Conservation (phyloP, 2,329 filamentous ascomycete genomes). For the Fusarium equiseti region DNA sequence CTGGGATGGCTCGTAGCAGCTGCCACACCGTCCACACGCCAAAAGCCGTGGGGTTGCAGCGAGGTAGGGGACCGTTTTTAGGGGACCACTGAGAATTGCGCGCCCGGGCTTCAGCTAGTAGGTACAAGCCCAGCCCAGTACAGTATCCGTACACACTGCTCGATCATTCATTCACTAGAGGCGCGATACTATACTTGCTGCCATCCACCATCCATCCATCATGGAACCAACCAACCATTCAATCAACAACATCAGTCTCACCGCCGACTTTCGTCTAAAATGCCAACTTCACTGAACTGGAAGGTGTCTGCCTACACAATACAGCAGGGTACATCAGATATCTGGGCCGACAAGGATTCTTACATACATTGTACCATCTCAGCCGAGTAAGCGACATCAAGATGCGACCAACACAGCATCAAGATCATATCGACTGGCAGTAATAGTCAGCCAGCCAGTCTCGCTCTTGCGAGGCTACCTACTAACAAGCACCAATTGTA, state of each 20-base stretch:
- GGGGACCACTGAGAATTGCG: constrained; percentile 37
- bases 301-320: not conserved
- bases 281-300: constrained; percentile 2
- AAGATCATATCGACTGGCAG: not conserved
- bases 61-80: constrained; percentile 35
- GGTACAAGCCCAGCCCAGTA: not conserved
- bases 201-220: constrained; percentile 6
- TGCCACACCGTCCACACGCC: constrained; percentile 32
- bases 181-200: constrained; percentile 14
- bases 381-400: constrained; percentile 11
- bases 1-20: constrained; percentile 33
- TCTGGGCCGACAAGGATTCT: constrained; percentile 13
- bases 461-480: not conserved
- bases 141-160: not conserved
- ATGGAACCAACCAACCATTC: constrained; percentile 5
- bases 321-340: constrained; percentile 4
- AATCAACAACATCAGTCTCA: constrained; percentile 15
- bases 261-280: constrained; percentile 18
- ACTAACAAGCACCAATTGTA: not conserved
- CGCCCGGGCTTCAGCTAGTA: not conserved
- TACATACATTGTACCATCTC: constrained; percentile 24
- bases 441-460: not conserved
- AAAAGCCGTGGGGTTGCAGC: constrained; percentile 37
- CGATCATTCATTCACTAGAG: constrained; percentile 19
- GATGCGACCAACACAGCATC: not conserved